phyloP scores from a whole-genome alignment of 768 basidiomycete species.

The Auriscalpium orientale region DNA sequence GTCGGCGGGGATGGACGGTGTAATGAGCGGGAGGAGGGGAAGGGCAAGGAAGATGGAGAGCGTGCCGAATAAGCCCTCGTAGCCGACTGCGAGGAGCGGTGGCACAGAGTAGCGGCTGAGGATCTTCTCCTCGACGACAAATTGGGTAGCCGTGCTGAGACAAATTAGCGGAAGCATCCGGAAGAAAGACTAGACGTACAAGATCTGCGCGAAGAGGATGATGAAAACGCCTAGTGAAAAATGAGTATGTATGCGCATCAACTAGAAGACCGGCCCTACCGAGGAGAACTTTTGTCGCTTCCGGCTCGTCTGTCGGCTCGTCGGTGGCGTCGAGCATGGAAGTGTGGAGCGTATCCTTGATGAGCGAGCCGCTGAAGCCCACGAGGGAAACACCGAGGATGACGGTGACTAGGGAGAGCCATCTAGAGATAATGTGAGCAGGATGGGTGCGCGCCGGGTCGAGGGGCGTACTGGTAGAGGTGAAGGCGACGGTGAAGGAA shows the following conservation, averaged over 20 bases:
- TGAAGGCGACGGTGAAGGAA: slow-evolving; percentile 83
- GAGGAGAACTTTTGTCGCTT: slow-evolving; percentile 65
- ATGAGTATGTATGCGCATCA: slow-evolving; percentile 12
- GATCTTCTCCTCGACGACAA: slow-evolving; percentile 96
- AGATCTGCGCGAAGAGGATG: slow-evolving; percentile 89
- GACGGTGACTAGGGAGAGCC: slow-evolving; percentile 85
- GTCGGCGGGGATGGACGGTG: slow-evolving; percentile 40
- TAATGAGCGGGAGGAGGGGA: slow-evolving; percentile 70
- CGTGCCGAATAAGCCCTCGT: slow-evolving; percentile 88
- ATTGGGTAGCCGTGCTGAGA: slow-evolving; percentile 78
- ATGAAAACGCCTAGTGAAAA: slow-evolving; percentile 68
- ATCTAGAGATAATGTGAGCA: slow-evolving; percentile 39
- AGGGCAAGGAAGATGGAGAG: slow-evolving; percentile 71
- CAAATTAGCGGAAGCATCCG: background rate
- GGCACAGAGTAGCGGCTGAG: slow-evolving; percentile 80
- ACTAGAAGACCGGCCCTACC: slow-evolving; percentile 37
- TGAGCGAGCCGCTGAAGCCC: slow-evolving; percentile 83
- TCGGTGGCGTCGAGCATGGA: slow-evolving; percentile 29
- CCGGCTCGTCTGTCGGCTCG: slow-evolving; percentile 46
- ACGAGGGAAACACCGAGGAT: slow-evolving; percentile 79
- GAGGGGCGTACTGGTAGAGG: slow-evolving; percentile 66
- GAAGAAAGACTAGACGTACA: slow-evolving; percentile 44
- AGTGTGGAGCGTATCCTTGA: slow-evolving; percentile 60
- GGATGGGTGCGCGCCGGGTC: background rate
- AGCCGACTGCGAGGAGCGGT: slow-evolving; percentile 90